Conservation (phyloP, 306 rosid genomes). For the Benincasa hispida region DNA sequence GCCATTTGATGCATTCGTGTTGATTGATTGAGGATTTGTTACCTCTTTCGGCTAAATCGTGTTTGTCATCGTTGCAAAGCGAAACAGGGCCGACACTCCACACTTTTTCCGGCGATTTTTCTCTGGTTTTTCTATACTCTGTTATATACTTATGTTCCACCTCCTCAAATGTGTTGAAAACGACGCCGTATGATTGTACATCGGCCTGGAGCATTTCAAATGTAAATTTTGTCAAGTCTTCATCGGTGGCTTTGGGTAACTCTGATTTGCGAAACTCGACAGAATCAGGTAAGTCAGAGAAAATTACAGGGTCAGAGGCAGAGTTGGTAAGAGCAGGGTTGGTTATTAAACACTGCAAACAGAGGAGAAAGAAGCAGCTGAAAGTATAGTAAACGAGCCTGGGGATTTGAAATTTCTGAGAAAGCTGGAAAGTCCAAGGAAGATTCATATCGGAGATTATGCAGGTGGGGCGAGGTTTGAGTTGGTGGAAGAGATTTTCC, state of each 20-base stretch:
- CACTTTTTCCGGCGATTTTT: slow-evolving; percentile 10
- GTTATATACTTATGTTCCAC: slow-evolving; percentile 28
- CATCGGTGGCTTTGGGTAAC: background rate
- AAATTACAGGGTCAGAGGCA: background rate
- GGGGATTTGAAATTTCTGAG: slow-evolving; percentile 6
- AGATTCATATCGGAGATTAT: slow-evolving; percentile 46
- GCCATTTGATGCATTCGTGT: slow-evolving; percentile 25
- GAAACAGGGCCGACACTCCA: slow-evolving; percentile 47
- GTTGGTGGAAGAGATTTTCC: slow-evolving; percentile 14
- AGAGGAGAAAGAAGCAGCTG: background rate
- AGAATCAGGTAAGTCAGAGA: slow-evolving; percentile 10
- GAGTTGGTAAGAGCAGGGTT: background rate
- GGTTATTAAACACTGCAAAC: background rate
- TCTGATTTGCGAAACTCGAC: slow-evolving; percentile 11
- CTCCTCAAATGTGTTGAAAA: slow-evolving; percentile 23
- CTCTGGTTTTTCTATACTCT: slow-evolving; percentile 24
- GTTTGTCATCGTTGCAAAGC: slow-evolving; percentile 17
- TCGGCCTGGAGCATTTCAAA: background rate
- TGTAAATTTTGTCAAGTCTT: background rate
- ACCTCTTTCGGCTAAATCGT: slow-evolving; percentile 50
- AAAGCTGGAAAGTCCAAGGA: slow-evolving; percentile 18
- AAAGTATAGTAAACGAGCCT: slow-evolving; percentile 4
- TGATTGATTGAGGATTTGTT: slow-evolving; percentile 20
- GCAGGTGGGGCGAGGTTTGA: slow-evolving; percentile 40
- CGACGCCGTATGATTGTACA: slow-evolving; percentile 8